A percentile compares a stretch with the other conserved stretches of the same genome.
Conservation (phyloP, 2,329 filamentous ascomycete species). For the Hypomyces perniciosus region DNA sequence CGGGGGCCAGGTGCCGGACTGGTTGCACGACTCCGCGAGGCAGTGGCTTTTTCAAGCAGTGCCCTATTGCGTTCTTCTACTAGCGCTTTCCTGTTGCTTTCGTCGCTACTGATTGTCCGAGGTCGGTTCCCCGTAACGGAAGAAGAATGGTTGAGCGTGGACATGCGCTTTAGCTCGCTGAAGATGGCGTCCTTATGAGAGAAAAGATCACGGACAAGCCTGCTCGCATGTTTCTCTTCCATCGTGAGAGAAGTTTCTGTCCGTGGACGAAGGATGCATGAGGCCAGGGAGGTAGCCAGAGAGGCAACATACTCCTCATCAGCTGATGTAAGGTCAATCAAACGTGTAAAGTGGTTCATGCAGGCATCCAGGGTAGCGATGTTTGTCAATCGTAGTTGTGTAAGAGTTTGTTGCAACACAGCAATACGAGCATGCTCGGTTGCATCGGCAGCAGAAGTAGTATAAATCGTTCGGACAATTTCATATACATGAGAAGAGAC, state of each 20-base stretch:
- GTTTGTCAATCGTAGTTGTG: constrained; percentile 89
- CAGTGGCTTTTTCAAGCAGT: constrained; percentile 61
- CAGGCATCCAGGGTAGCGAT: constrained; percentile 98
- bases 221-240: constrained; percentile 90
- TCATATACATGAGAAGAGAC: constrained; percentile 98
- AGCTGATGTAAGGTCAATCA: constrained; percentile 94
- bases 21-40: constrained; percentile 63
- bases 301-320: constrained; percentile 77
- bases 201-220: constrained; percentile 86
- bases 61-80: constrained; percentile 91
- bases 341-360: constrained; percentile 94
- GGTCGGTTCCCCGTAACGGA: constrained; percentile 56
- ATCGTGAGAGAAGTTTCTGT: constrained; percentile 85
- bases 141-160: constrained; percentile 59
- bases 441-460: constrained; percentile 68
- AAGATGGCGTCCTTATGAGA: constrained; percentile 94
- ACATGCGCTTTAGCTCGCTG: constrained; percentile 88
- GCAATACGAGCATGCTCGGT: constrained; percentile 76
- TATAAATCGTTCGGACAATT: constrained; percentile 96
- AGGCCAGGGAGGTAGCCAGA: constrained; percentile 69
- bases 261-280: constrained; percentile 82
- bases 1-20: constrained; percentile 61
- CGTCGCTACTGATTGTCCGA: constrained; percentile 87
- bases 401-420: constrained; percentile 91
- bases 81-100: constrained; percentile 87